phyloP scores from a whole-genome alignment of 768 basidiomycete species.

The Chalciporus piperatus region DNA sequence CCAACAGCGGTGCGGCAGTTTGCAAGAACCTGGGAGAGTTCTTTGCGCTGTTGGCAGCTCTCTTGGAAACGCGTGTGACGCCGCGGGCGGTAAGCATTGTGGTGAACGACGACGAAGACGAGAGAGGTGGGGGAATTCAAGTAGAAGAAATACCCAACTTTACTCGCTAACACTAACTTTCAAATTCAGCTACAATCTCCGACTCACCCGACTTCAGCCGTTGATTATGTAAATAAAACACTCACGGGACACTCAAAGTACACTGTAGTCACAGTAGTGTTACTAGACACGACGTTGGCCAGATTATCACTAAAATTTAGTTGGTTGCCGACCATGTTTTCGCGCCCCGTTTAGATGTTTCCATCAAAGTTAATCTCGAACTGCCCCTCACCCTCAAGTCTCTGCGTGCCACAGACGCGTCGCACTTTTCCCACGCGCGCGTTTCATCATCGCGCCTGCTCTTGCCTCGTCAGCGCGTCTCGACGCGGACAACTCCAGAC shows the following conservation, averaged over 20 bases:
- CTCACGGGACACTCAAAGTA: too few species aligned
- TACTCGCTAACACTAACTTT: conserved; percentile 17
- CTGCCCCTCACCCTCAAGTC: too few species aligned
- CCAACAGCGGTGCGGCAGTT: conserved; percentile 58
- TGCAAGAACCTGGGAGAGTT: conserved; percentile 81
- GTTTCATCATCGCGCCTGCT: conserved; percentile 11
- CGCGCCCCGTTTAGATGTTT: too few species aligned
- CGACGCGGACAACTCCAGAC: background rate
- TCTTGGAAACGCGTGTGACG: conserved; percentile 83
- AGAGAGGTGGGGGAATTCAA: conserved; percentile 14
- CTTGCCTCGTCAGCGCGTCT: too few species aligned
- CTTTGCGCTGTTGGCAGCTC: conserved; percentile 73
- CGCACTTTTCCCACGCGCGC: conserved; percentile 17
- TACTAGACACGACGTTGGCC: conserved; percentile 10
- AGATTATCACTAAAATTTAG: too few species aligned
- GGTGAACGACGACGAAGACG: conserved; percentile 38
- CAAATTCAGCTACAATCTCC: conserved; percentile 27
- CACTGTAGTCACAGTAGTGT: too few species aligned
- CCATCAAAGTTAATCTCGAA: too few species aligned
- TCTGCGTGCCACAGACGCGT: conserved; percentile 20
- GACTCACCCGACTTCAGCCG: conserved; percentile 31
- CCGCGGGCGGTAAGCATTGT: conserved; percentile 83
- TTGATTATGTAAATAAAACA: conserved; percentile 21
- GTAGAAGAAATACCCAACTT: conserved; percentile 33
- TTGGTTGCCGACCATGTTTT: too few species aligned